phyloP scores from a whole-genome alignment of 345 rosid genomes.

The Zanthoxylum bungeanum region DNA sequence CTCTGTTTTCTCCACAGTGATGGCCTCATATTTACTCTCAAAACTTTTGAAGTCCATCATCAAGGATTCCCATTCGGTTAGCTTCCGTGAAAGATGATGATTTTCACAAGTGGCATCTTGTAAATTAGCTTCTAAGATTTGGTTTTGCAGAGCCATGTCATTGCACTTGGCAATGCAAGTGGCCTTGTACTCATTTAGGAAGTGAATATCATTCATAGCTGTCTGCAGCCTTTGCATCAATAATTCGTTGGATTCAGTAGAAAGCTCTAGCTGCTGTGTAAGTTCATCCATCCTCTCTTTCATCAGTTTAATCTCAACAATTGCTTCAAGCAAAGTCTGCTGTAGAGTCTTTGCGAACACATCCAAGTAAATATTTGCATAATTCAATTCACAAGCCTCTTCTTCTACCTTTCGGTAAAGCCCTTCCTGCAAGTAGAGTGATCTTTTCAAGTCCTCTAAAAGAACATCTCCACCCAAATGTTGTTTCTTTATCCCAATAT shows the following conservation, averaged over 20 bases:
- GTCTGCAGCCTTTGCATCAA: conserved; percentile 61
- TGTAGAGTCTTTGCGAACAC: conserved; percentile 67
- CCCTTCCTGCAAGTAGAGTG: conserved; percentile 77
- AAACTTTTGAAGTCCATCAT: conserved; percentile 46
- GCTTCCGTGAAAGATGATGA: conserved; percentile 55
- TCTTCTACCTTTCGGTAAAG: conserved; percentile 77
- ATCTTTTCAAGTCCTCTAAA: conserved; percentile 68
- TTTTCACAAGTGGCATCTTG: conserved; percentile 53
- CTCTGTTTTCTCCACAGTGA: conserved; percentile 57
- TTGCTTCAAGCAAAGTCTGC: conserved; percentile 64
- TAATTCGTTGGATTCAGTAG: conserved; percentile 55
- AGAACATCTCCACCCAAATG: conserved; percentile 63
- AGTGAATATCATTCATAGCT: conserved; percentile 59
- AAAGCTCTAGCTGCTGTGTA: conserved; percentile 60
- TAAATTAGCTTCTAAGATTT: conserved; percentile 52
- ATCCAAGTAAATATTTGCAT: conserved; percentile 63
- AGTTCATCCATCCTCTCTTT: conserved; percentile 50
- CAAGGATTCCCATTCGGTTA: conserved; percentile 66
- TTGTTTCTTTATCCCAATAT: conserved; percentile 42
- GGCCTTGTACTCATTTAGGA: conserved; percentile 56
- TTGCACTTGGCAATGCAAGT: conserved; percentile 54
- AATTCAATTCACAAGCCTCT: conserved; percentile 72
- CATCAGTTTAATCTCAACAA: conserved; percentile 41
- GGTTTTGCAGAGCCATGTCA: conserved; percentile 55
- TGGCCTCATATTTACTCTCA: conserved; percentile 53